Base-by-base conservation (phyloP, 306 rosid species). In the Alnus rubra region DNA sequence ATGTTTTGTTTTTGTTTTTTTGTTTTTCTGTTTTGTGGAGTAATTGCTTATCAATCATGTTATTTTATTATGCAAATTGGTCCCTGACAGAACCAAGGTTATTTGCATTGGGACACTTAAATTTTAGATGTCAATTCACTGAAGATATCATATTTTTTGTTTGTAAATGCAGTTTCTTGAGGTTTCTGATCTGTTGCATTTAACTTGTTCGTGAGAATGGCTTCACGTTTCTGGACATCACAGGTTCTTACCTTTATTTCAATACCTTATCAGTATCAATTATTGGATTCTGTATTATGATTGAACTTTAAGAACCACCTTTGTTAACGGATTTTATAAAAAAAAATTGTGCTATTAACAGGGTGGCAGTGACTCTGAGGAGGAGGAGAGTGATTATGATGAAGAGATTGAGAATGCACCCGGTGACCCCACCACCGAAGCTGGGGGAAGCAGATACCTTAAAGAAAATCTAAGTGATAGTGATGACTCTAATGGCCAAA, bases 341-440 rank as follows among this genome's bases (percentile, higher is more conserved):
- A n/a, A n/a, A n/a, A n/a, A n/a, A n/a, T n/a, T 42, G 33, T 71
- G 49, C 53, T 16, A 59, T 80, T 83, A 31, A 3, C 58, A 95
- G 98, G 88, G 87, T 65, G 96, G 86, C 2, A 91, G 94, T 62
- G 98, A 91, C 54, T 85, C 98, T 0, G 98, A 91, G 86, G 90
- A 86, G 5, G 98, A 94, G 71, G 90, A 86, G 56, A 87, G 88
- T 78, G 97, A 92, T 54, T 79, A 56, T 68, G 96, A 79, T 30
- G 89, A 88, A 28, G 95, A 86, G 53, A 71, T 78, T 74, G 93
- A 87, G 18, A 73, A 68, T 23, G 52, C 47, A 52, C 58, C 1
- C 2, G 93, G 64, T 74, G 98, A 90, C n/a, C 1, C 81, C 56
- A 56, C 68, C 14, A 51, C 39, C 7, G 86, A 79, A 56, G 47